Evolutionary conservation across 345 rosid genomes (phyloP).

Genomic region (Lepidium africanum): DNA sequence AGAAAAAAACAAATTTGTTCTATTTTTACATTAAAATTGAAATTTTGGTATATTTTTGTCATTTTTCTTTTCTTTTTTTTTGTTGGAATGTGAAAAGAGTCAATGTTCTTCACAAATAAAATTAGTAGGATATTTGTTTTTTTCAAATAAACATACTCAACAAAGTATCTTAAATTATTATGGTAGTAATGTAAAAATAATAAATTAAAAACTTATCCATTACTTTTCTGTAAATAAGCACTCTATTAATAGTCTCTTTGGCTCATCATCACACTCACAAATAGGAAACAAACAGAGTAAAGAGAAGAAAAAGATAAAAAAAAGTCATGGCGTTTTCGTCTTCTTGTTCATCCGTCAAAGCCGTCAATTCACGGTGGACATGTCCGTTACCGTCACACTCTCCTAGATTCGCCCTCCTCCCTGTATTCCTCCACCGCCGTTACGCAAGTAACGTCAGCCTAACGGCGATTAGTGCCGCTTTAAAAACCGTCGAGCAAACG

Average conservation of each 20-base stretch:
- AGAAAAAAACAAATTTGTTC: too few species aligned
- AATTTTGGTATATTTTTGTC: too few species aligned
- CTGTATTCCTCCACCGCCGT: slow-evolving; percentile 2
- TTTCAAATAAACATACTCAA: not conserved
- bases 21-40: too few species aligned
- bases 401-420: slow-evolving; percentile 5
- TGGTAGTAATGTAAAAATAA: not conserved
- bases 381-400: slow-evolving; percentile 8
- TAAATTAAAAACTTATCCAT: not conserved
- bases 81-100: too few species aligned
- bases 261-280: slow-evolving; percentile 8
- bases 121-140: not conserved
- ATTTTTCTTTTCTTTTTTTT: too few species aligned
- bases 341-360: slow-evolving; percentile 31
- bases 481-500: slow-evolving; percentile 10
- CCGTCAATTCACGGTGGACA: slow-evolving; percentile 20
- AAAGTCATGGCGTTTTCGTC: slow-evolving; percentile 24
- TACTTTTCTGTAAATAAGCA: too few species aligned
- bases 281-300: not conserved
- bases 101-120: too few species aligned
- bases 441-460: slow-evolving; percentile 6
- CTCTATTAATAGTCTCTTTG: slow-evolving; percentile 11
- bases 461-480: not conserved
- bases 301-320: not conserved
- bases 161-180: not conserved